Conservation (phyloP, 148 eudicot genomes). For the Polygonum maritimum region DNA sequence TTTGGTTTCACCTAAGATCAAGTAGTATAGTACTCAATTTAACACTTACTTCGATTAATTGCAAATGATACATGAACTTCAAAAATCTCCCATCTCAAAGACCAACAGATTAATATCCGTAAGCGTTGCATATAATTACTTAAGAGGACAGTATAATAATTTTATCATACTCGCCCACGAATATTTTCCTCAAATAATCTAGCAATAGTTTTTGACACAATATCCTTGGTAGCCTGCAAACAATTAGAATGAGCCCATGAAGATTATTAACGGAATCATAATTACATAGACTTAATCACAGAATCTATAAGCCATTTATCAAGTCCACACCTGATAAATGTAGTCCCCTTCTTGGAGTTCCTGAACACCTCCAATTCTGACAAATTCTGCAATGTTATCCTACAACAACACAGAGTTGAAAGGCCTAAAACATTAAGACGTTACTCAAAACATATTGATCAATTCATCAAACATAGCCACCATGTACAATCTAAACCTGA, state of each 20-base stretch:
- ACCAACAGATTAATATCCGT: too few species aligned
- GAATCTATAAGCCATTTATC: too few species aligned
- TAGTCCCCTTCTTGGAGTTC: constrained; percentile 74
- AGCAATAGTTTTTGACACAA: constrained; percentile 72
- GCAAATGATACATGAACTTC: too few species aligned
- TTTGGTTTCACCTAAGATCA: too few species aligned
- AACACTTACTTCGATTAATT: too few species aligned
- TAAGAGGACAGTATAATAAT: background rate
- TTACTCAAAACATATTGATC: background rate
- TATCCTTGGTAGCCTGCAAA: constrained; percentile 80
- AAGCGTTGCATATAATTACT: background rate
- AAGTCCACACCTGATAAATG: constrained; percentile 55
- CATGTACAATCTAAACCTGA: constrained; percentile 43
- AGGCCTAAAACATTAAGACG: background rate
- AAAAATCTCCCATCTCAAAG: too few species aligned
- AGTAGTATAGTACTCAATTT: too few species aligned
- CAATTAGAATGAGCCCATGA: background rate
- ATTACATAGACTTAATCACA: too few species aligned
- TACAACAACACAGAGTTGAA: constrained; percentile 15
- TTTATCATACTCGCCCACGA: constrained; percentile 56
- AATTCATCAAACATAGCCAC: background rate
- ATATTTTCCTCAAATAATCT: constrained; percentile 79
- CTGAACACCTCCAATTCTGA: constrained; percentile 71
- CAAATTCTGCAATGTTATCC: constrained; percentile 79
- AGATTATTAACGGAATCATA: too few species aligned